A percentile compares a stretch with the other conserved stretches of the same genome.
phyloP scores from a whole-genome alignment of 441 rosid genomes.

The Isatis lusitanica region DNA sequence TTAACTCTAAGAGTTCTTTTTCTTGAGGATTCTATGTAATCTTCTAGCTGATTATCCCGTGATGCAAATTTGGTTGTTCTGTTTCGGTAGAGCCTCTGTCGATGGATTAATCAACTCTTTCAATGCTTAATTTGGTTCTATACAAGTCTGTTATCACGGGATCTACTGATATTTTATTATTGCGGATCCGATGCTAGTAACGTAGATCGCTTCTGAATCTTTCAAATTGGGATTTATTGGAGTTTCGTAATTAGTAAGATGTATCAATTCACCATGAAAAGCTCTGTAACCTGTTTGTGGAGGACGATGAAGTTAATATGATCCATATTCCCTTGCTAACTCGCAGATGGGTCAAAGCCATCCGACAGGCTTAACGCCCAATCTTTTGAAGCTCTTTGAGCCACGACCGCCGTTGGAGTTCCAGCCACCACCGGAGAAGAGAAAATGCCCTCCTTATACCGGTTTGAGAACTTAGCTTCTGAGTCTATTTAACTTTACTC shows the following conservation, averaged over 20 bases:
- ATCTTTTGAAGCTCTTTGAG: constrained; percentile 89
- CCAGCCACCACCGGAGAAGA: constrained; percentile 85
- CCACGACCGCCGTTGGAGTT: constrained; percentile 86
- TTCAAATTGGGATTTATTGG: not conserved
- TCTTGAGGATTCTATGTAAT: not conserved
- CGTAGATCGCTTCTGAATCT: constrained; percentile 1
- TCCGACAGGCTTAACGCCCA: constrained; percentile 86
- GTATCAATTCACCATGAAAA: not conserved
- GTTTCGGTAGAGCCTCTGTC: not conserved
- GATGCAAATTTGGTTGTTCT: constrained; percentile 2
- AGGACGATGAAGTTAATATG: not conserved
- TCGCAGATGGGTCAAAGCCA: constrained; percentile 97
- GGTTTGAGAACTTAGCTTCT: constrained; percentile 41
- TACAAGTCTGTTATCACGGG: not conserved
- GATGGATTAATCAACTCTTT: not conserved
- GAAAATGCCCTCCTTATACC: constrained; percentile 77
- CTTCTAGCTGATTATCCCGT: not conserved
- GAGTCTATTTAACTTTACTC: not conserved
- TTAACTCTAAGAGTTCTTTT: not conserved
- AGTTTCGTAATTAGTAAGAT: not conserved
- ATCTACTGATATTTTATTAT: not conserved
- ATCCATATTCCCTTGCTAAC: constrained; percentile 6
- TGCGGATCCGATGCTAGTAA: not conserved
- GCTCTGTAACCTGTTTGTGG: not conserved
- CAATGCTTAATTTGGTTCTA: not conserved